These are phyloP conservation scores for Phytophthora nicotianae DNA, from an alignment of 352 stramenopile species.

Conservation along the genomic window DNA sequence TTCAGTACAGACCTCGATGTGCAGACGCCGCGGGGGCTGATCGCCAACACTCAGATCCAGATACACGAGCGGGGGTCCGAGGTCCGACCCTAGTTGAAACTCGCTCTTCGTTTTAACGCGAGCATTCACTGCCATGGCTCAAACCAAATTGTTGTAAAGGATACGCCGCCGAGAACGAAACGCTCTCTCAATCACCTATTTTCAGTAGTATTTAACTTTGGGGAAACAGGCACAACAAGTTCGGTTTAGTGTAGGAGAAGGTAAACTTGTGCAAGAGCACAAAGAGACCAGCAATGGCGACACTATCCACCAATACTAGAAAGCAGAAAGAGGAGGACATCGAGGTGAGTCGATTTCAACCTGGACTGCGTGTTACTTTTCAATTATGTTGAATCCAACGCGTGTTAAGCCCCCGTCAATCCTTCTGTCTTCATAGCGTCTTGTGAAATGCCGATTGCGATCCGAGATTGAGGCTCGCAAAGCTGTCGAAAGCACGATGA, in stretches of 20 bases:
- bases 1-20: slow-evolving; percentile 55
- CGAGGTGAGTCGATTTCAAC: slow-evolving; percentile 37
- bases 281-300: slow-evolving; percentile 16
- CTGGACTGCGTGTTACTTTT: neutral
- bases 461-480: slow-evolving; percentile 80
- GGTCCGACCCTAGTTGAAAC: slow-evolving; percentile 42
- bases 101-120: slow-evolving; percentile 50
- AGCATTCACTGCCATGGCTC: slow-evolving; percentile 52
- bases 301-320: slow-evolving; percentile 48
- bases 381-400: neutral
- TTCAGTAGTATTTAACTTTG: slow-evolving; percentile 11
- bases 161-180: slow-evolving; percentile 3
- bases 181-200: slow-evolving; percentile 24
- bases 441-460: slow-evolving; percentile 78
- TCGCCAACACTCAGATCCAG: slow-evolving; percentile 64
- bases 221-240: neutral
- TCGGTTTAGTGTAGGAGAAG: slow-evolving; percentile 19
- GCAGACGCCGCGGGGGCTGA: slow-evolving; percentile 55
- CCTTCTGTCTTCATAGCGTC: slow-evolving; percentile 38
- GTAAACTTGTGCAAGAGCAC: slow-evolving; percentile 3
- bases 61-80: slow-evolving; percentile 63
- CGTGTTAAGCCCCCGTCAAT: neutral
- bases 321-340: slow-evolving; percentile 71
- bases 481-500: slow-evolving; percentile 73
- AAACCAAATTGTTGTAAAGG: neutral